Evolutionary conservation across 805 yeast genomes (phyloP).

Genomic region (Candida berthetii): DNA sequence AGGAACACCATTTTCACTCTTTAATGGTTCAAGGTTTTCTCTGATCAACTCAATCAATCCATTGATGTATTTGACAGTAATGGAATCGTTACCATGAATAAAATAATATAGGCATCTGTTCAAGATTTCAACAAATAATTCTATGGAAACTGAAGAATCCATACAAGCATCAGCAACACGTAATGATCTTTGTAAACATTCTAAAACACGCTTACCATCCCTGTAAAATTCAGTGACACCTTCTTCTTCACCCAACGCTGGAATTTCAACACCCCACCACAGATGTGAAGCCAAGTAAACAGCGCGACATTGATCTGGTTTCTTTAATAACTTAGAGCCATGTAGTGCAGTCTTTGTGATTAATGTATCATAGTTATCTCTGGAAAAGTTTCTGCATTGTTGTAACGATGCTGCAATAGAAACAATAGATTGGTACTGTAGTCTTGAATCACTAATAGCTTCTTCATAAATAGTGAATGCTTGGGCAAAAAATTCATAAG

Average conservation of each 20-base stretch:
- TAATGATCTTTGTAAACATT: conserved; percentile 82
- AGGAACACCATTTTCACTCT: conserved; percentile 8
- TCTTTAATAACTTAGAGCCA: conserved; percentile 82
- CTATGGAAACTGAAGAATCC: conserved; percentile 69
- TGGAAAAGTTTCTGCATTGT: conserved; percentile 41
- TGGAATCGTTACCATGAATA: conserved; percentile 66
- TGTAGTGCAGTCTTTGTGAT: conserved; percentile 83
- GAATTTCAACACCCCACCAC: conserved; percentile 84
- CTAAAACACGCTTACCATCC: conserved; percentile 72
- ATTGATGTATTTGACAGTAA: conserved; percentile 71
- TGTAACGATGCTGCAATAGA: conserved; percentile 46
- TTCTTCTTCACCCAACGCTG: conserved; percentile 37
- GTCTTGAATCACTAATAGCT: conserved; percentile 42
- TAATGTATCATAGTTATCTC: conserved; percentile 72
- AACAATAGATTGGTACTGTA: conserved; percentile 47
- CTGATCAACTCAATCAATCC: conserved; percentile 81
- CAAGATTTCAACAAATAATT: conserved; percentile 84
- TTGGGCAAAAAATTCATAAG: conserved; percentile 86
- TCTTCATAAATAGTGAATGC: conserved; percentile 83
- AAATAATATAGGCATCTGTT: conserved; percentile 82
- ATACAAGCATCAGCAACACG: conserved; percentile 92
- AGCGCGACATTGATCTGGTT: conserved; percentile 92
- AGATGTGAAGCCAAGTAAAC: conserved; percentile 84
- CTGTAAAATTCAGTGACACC: conserved; percentile 35
- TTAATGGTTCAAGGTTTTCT: conserved; percentile 40